Base-by-base conservation (phyloP, 345 rosid genomes). In the Syzygium oleosum region DNA sequence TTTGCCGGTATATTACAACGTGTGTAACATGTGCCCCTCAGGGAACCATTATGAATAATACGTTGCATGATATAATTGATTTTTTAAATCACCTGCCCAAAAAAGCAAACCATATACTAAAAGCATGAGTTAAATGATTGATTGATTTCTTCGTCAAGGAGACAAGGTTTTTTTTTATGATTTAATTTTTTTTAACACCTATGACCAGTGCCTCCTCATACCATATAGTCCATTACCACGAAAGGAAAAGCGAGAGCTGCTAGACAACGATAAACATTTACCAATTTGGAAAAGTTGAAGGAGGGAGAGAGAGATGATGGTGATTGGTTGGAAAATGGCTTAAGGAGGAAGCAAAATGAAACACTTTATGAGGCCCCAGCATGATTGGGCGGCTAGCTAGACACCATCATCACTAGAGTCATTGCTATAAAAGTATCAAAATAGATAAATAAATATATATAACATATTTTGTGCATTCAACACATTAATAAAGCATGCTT, bases 261-360 rank as follows among this genome's bases (percentile, higher is more conserved):
- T n/a, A 15, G 23, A 84, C 7, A 13, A 84, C 38, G 13, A 25
- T 27, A 51, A n/a, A 55, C 51, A 31, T 12, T 85, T 56, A 31
- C 68, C 51, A 55, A 84, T 25, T 84, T 84, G 56, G 56, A 84
- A 84, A 84, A 73, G 83, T 25, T 84, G 56, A 14, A 84, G 41
- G 41, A 9, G 41, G 21, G 14, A 27, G 23, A 84, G 85, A 51
- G 34, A 84, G 55, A 84, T 79, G 93, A 91, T 88, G 85, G 87
- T 49, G 93, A 89, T 86, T 80, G 86, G 21, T 49, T 85, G 87
- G 92, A 93, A 91, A 90, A 91, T 94, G 93, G 93, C 95, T 94
- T 95, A 92, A 87, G 93, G 91, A 90, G 94, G 94, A 94, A 94
- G 97, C 92, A 73, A 95, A 94, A 90, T 87, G 91, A 80, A 88